These are phyloP conservation scores for Hypomontagnella monticulosa DNA, from an alignment of 495 filamentous ascomycete species.

Conservation along the genomic window DNA sequence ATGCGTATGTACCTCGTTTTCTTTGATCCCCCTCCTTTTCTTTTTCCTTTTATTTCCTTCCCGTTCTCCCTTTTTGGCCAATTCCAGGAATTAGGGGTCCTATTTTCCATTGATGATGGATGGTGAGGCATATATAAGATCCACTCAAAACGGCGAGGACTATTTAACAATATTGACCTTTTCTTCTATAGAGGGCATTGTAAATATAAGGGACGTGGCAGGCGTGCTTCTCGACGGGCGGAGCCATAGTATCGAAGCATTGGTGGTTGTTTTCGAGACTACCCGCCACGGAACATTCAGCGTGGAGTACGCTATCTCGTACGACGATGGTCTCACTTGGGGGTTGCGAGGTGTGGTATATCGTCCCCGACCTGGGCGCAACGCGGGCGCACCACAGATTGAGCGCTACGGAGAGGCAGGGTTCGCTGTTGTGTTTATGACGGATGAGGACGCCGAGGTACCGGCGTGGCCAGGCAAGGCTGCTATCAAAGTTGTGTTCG, in stretches of 20 bases:
- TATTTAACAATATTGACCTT: too few relatives aligned
- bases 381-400: conserved; percentile 69
- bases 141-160: too few relatives aligned
- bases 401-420: conserved; percentile 60
- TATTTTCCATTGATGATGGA: too few relatives aligned
- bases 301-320: conserved; percentile 64
- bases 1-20: conserved; percentile 51
- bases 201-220: conserved; percentile 14
- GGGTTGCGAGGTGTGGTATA: conserved; percentile 63
- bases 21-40: too few relatives aligned
- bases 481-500: conserved; percentile 45
- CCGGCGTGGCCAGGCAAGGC: conserved; percentile 44
- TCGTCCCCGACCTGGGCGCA: conserved; percentile 50
- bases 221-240: conserved; percentile 42
- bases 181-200: neutral
- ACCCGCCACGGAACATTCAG: conserved; percentile 60
- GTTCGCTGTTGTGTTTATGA: conserved; percentile 68
- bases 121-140: too few relatives aligned
- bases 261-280: conserved; percentile 70
- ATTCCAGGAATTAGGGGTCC: too few relatives aligned
- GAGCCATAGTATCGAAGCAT: conserved; percentile 37
- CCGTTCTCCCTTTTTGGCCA: too few relatives aligned
- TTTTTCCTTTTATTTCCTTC: too few relatives aligned
- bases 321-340: conserved; percentile 67
- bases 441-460: conserved; percentile 60